phyloP scores from a whole-genome alignment of 2,329 filamentous ascomycete species.

The Verruconis gallopava region DNA sequence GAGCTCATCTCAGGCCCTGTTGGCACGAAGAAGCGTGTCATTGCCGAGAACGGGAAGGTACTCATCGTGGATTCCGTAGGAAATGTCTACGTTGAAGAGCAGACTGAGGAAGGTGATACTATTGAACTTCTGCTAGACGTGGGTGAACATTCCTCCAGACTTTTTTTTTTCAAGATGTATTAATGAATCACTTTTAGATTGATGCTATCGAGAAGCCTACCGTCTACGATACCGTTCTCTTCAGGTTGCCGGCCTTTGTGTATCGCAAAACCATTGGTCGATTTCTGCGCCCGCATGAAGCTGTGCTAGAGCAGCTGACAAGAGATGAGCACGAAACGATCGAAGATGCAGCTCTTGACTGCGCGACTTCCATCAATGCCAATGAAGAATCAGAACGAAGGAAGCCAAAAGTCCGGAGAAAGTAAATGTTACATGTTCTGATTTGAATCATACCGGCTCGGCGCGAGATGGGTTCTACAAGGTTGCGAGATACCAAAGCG shows the following conservation, averaged over 20 bases:
- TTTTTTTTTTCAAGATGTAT: not conserved
- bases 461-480: too few relatives aligned
- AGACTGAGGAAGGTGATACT: slow-evolving; percentile 72
- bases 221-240: slow-evolving; percentile 68
- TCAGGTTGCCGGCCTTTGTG: slow-evolving; percentile 62
- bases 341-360: slow-evolving; percentile 23
- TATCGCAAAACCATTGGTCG: slow-evolving; percentile 41
- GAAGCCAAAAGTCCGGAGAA: slow-evolving; percentile 6
- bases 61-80: slow-evolving; percentile 84
- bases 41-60: slow-evolving; percentile 90
- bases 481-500: too few relatives aligned
- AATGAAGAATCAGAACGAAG: slow-evolving; percentile 32
- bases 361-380: slow-evolving; percentile 30
- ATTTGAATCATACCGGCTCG: too few relatives aligned
- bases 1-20: slow-evolving; percentile 45
- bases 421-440: too few relatives aligned
- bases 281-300: slow-evolving; percentile 19
- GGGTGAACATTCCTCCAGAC: slow-evolving; percentile 27
- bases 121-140: slow-evolving; percentile 83
- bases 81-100: slow-evolving; percentile 89
- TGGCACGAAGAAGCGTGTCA: slow-evolving; percentile 73
- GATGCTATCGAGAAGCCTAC: slow-evolving; percentile 69
- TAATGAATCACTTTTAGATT: slow-evolving; percentile 36
- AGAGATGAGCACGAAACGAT: slow-evolving; percentile 19
- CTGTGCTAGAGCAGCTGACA: slow-evolving; percentile 22